Evolutionary conservation across 331 rosid species (phyloP).

Genomic region (Malus hybrid): DNA sequence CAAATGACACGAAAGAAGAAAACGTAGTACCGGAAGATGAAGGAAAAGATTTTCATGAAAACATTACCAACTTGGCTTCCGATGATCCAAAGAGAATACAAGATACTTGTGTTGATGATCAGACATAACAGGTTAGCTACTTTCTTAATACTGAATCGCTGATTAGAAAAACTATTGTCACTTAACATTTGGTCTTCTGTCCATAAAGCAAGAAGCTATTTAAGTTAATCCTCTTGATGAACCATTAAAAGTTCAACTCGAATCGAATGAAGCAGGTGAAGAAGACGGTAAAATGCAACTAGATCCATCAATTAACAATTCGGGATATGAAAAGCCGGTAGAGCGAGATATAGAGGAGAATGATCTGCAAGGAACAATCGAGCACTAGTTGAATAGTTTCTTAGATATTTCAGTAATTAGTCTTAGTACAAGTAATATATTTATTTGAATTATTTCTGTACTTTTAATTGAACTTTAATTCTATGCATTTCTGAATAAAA

Average conservation of each 20-base stretch:
- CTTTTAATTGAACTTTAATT: not conserved
- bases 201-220: constrained; percentile 29
- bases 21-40: constrained; percentile 13
- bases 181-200: constrained; percentile 4
- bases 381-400: not conserved
- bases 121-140: constrained; percentile 5
- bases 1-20: constrained; percentile 23
- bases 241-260: constrained; percentile 12
- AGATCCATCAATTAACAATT: constrained; percentile 4
- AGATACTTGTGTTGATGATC: constrained; percentile 9
- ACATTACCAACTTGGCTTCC: constrained; percentile 11
- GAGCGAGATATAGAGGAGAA: constrained; percentile 22
- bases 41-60: constrained; percentile 16
- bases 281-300: constrained; percentile 16
- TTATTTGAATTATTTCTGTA: not conserved
- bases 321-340: constrained; percentile 15
- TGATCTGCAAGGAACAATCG: constrained; percentile 7
- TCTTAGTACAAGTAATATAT: not conserved
- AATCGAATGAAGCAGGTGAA: constrained; percentile 19
- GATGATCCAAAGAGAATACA: constrained; percentile 22
- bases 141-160: not conserved
- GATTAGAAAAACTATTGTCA: not conserved
- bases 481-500: not conserved
- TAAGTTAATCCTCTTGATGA: constrained; percentile 22
- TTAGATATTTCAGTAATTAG: not conserved